Base-by-base conservation (phyloP, 2,329 filamentous ascomycete genomes). In the Neurospora crassa region DNA sequence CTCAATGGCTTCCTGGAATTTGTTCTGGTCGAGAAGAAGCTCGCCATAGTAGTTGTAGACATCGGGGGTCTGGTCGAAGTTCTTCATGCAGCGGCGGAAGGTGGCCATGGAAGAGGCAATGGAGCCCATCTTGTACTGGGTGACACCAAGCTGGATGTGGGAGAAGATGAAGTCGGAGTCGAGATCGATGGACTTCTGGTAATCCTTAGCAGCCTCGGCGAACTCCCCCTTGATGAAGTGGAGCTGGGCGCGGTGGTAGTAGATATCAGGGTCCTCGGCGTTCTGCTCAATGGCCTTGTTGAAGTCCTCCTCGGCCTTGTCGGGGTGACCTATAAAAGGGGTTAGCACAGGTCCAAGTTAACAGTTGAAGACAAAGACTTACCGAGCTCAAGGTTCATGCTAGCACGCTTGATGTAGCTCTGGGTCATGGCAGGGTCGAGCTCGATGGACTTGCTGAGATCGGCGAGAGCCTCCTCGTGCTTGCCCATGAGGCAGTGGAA, bases 31-130 rank as follows among this genome's bases (percentile, higher is more conserved):
- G 70, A 99, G 90, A 71, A 99, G 87, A 71, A 99, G 88, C 84
- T 99, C 96, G 78, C 96, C 96, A 79, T 97, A 98, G 88, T 99
- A 99, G 87, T 99, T 99, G 87, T 98, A 99, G 53, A 98, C 96
- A 79, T 99, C 96, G 6, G 95, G 94, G 12, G 97, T 93, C 80
- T 95, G 92, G 79, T 94, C 92, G 79, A 99, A 99, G 84, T 97
- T 97, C 90, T 98, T 99, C 82, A 97, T 94, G 82, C 94, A 97
- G 74, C 94, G 89, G 77, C 95, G 90, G 90, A 99, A 98, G 6
- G 96, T 99, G 43, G 96, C 95, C 94, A 98, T 98, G 67, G 94
- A 97, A 10, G 94, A 97, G 8, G 96, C 96, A 72, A 99, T 92
- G 40, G 93, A 97, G 76, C 96, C 96, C 92, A 98, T 96, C 90